Evolutionary conservation across 2,329 filamentous ascomycete genomes (phyloP).

Genomic region (Cyphellophora attinorum): DNA sequence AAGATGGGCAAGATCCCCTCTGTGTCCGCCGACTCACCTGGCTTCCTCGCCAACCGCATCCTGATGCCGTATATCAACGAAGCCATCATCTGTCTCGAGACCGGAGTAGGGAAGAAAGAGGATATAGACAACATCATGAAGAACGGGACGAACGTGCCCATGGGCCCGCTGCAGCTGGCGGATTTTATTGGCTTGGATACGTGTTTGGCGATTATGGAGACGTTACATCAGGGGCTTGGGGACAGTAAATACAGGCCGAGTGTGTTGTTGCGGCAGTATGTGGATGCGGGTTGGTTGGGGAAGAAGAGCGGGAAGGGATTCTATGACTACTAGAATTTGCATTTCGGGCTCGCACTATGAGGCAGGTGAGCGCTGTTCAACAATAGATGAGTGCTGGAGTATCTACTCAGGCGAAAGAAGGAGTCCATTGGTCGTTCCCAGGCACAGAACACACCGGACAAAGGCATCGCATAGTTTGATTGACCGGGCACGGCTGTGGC

Average conservation of each 20-base stretch:
- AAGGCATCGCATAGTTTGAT: too few relatives aligned
- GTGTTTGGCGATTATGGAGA: constrained; percentile 93
- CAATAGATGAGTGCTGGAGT: too few relatives aligned
- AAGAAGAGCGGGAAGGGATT: constrained; percentile 98
- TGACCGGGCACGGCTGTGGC: too few relatives aligned
- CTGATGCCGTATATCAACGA: constrained; percentile 99
- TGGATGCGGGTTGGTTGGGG: constrained; percentile 92
- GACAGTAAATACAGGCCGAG: constrained; percentile 93
- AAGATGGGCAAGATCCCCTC: constrained; percentile 90
- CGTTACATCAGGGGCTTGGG: constrained; percentile 80
- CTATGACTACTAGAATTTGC: constrained; percentile 70
- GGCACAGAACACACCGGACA: too few relatives aligned
- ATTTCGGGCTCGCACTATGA: too few relatives aligned
- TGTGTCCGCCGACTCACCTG: constrained; percentile 77
- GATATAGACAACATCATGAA: constrained; percentile 98
- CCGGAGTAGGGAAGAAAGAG: constrained; percentile 76
- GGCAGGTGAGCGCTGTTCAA: too few relatives aligned
- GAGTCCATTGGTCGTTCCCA: too few relatives aligned
- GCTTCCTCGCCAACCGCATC: constrained; percentile 92
- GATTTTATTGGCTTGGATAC: constrained; percentile 98
- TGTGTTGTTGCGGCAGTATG: constrained; percentile 85
- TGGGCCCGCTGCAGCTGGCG: constrained; percentile 87
- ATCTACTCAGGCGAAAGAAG: too few relatives aligned
- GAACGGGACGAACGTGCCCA: constrained; percentile 96
- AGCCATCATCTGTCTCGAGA: constrained; percentile 91